Conservation (phyloP, 2,329 filamentous ascomycete genomes). For the Hypocrella siamensis region DNA sequence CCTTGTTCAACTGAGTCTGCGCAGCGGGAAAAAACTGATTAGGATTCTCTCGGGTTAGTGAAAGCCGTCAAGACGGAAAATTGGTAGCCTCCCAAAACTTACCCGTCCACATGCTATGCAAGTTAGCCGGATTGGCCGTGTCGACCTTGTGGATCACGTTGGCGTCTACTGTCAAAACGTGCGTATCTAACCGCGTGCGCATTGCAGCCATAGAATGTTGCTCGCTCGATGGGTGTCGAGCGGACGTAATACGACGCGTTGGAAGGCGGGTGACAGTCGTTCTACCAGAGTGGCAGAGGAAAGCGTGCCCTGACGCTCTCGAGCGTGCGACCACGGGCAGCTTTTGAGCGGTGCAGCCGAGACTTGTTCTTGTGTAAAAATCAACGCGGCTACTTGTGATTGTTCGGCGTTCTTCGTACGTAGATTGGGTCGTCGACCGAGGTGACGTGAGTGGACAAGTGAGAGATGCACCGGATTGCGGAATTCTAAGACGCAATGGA, state of each 20-base stretch:
- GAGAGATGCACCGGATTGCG: no score
- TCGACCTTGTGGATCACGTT: conserved; percentile 90
- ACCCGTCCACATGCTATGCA: conserved; percentile 97
- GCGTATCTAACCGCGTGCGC: conserved; percentile 70
- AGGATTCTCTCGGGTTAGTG: conserved; percentile 13
- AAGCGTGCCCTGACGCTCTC: neutral
- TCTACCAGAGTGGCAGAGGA: no score
- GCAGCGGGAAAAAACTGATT: conserved; percentile 78
- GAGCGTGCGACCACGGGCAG: neutral
- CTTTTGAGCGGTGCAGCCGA: no score
- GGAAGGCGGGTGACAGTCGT: neutral
- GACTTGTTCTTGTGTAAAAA: no score
- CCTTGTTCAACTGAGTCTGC: conserved; percentile 90
- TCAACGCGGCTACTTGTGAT: no score
- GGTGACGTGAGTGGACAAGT: no score
- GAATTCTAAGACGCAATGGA: no score
- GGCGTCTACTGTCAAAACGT: conserved; percentile 82
- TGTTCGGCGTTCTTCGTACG: no score
- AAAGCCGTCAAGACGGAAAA: conserved; percentile 1
- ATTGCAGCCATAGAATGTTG: conserved; percentile 33
- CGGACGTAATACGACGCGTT: neutral
- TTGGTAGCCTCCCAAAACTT: conserved; percentile 19
- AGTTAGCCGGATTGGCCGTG: conserved; percentile 78
- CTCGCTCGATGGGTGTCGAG: neutral
- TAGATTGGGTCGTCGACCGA: no score